Evolutionary conservation across 2,329 filamentous ascomycete species (phyloP), one percentile per base, ranked within the genome.

Genomic region (Anthostomella pinea): DNA sequence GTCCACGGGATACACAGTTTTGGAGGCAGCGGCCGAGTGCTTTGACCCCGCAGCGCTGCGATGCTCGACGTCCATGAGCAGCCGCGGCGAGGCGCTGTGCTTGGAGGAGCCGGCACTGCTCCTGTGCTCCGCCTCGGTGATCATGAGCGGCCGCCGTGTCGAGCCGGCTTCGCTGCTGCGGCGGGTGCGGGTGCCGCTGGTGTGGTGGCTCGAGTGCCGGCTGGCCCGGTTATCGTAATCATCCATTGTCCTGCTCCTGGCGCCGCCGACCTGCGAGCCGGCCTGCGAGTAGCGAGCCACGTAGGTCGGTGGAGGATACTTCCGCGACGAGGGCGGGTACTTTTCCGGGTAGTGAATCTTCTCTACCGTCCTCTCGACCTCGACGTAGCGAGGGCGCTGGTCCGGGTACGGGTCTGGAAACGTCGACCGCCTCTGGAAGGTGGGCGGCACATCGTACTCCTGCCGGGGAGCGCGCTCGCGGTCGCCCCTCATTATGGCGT

Each of bases 401-500:
- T 56, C 56, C 6, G 57, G 53, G 30, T 57, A 58, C 14, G 54
- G 52, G 13, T 66, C 66, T 18, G 70, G 68, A 41, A 62, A 72
- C n/a, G 70, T 73, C 9, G 68, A 61, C 15, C 69, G 66, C 31
- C 71, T 65, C 16, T 63, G 57, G 32, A 72, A 61, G 9, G n/a
- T n/a, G n/a, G 48, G 41, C 5, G 68, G 65, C 14, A 53, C 51
- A 8, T 71, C 68, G 32, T 63, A 63, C 13, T 66, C 65, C 32
- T 71, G 66, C 16, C 56, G 63, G 6, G 62, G 59, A 38, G 61
- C 56, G 19, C 57, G 65, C 28, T 60, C 49, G 6, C 62, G 62
- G 10, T 85, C 81, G 41, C 73, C 72, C 48, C 76, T 80, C 46
- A 80, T 72, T 67, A 88, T 81, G 15, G 79, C 81, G 62, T 93